These are phyloP conservation scores for Pyricularia sp. DNA, from an alignment of 2,329 filamentous ascomycete genomes.

Conservation along the genomic window DNA sequence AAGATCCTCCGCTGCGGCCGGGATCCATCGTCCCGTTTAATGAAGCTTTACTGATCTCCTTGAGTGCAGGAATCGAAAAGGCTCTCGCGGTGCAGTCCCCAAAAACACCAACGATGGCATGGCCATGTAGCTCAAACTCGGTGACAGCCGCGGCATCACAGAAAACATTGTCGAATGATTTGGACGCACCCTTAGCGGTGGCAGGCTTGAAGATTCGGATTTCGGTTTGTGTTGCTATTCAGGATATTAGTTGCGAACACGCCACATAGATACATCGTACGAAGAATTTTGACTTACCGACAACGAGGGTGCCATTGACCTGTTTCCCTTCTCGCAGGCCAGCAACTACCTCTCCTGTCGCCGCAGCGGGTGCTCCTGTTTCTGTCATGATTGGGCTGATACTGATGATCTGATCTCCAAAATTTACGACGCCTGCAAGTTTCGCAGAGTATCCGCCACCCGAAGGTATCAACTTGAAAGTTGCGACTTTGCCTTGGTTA, in stretches of 20 bases:
- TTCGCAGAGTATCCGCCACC: constrained; percentile 63
- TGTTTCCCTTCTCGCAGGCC: constrained; percentile 65
- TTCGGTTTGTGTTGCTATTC: constrained; percentile 55
- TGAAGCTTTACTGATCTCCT: constrained; percentile 64
- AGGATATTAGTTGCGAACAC: constrained; percentile 15
- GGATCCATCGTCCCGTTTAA: constrained; percentile 61
- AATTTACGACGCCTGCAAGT: constrained; percentile 55
- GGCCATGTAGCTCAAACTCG: constrained; percentile 64
- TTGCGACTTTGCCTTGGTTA: constrained; percentile 71
- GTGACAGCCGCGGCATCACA: constrained; percentile 76
- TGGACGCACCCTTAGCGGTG: constrained; percentile 80
- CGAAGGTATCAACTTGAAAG: constrained; percentile 81
- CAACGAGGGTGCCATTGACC: constrained; percentile 73
- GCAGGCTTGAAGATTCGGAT: constrained; percentile 85
- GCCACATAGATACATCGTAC: neutral
- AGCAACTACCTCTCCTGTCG: constrained; percentile 67
- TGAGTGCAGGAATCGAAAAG: constrained; percentile 79
- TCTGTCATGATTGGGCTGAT: constrained; percentile 74
- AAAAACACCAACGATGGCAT: constrained; percentile 75
- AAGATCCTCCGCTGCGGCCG: constrained; percentile 57
- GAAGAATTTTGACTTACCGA: constrained; percentile 36
- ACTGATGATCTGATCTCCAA: constrained; percentile 63
- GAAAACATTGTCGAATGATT: constrained; percentile 72
- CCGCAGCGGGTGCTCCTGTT: constrained; percentile 64
- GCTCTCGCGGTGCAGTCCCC: constrained; percentile 72